Evolutionary conservation across 768 basidiomycete species (phyloP).

Genomic region (Naganishia vaughanmartiniae): DNA sequence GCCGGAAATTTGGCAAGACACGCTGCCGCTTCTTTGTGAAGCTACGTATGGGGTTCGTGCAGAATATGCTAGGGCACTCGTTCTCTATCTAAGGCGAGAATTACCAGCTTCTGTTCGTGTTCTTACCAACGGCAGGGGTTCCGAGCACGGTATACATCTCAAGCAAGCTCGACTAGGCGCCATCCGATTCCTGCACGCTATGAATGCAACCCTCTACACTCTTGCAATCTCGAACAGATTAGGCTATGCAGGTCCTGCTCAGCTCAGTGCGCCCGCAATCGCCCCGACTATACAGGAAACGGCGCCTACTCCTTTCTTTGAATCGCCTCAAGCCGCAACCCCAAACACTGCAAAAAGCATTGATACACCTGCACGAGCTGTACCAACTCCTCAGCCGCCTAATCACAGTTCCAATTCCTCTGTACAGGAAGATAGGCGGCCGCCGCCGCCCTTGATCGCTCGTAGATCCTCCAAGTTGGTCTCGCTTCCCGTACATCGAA

Average conservation of each 20-base stretch:
- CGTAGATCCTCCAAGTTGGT: constrained; percentile 34
- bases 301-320: constrained; percentile 30
- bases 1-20: constrained; percentile 88
- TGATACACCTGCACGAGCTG: constrained; percentile 47
- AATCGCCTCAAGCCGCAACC: constrained; percentile 21
- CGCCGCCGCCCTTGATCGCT: constrained; percentile 2
- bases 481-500: constrained; percentile 44
- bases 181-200: constrained; percentile 71
- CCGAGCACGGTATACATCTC: constrained; percentile 53
- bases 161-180: constrained; percentile 57
- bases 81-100: constrained; percentile 73
- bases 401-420: not conserved
- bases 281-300: constrained; percentile 52
- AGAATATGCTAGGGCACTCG: constrained; percentile 70
- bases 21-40: constrained; percentile 78
- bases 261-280: constrained; percentile 26
- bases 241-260: constrained; percentile 55
- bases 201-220: constrained; percentile 76
- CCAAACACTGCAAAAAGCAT: constrained; percentile 18
- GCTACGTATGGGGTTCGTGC: constrained; percentile 70
- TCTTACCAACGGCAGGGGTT: constrained; percentile 57
- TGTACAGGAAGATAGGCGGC: not conserved
- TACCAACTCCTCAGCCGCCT: constrained; percentile 35
- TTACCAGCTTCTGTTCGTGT: constrained; percentile 51
- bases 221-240: constrained; percentile 70